These are phyloP conservation scores for Astrocystis sublimbata DNA, from an alignment of 495 filamentous ascomycete genomes.

Conservation along the genomic window DNA sequence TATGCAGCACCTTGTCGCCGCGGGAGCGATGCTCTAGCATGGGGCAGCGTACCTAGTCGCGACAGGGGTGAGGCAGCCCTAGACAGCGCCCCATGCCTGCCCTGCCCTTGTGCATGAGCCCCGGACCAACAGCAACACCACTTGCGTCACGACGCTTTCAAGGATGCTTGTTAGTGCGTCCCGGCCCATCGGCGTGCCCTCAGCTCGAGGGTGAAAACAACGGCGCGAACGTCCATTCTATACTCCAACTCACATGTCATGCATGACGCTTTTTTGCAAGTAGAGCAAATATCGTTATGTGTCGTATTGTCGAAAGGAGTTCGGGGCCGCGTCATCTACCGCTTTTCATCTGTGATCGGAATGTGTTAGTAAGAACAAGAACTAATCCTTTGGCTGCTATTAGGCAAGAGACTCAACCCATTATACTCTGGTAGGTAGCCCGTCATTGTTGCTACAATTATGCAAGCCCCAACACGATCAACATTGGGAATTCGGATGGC, in stretches of 20 bases:
- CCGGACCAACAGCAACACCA: slow-evolving; percentile 17
- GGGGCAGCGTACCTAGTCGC: slow-evolving; percentile 14
- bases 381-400: slow-evolving; percentile 13
- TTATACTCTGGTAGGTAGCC: background rate
- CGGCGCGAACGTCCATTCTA: background rate
- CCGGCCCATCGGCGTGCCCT: background rate
- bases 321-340: background rate
- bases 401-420: background rate
- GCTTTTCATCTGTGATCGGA: background rate
- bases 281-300: background rate
- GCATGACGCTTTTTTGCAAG: background rate
- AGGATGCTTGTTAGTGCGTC: slow-evolving; percentile 2
- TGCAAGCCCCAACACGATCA: no score
- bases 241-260: background rate
- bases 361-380: background rate
- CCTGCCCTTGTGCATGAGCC: slow-evolving; percentile 18
- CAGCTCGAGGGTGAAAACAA: background rate
- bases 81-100: slow-evolving; percentile 16
- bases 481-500: no score
- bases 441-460: no score
- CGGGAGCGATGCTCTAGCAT: background rate
- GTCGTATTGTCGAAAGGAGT: background rate
- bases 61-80: slow-evolving; percentile 19
- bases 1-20: background rate
- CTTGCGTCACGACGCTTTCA: slow-evolving; percentile 14